Base-by-base conservation (phyloP, 805 yeast genomes). In the Suhomyces pyralidae region DNA sequence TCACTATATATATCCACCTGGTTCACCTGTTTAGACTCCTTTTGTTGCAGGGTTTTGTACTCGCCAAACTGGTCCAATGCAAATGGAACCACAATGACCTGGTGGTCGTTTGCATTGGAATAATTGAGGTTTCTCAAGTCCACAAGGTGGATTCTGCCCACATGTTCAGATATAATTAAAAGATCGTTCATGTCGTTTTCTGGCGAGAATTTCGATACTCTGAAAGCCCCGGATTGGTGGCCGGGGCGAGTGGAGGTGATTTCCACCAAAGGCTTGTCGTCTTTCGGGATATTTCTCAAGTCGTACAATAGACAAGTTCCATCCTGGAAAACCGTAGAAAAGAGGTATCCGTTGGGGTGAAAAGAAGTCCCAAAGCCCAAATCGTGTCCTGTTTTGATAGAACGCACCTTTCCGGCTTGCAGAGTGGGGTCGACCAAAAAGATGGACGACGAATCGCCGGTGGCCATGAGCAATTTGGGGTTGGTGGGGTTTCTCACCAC, bases 301-400 rank as follows among this genome's bases (percentile, higher is more conserved):
- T 92, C 98, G 65, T 85, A 92, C 7, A 92, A 70, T 56, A 84
- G 74, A 54, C 93, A 84, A 19, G 82, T 72, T 6, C 98, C 98
- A 63, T 88, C 91, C 68, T 92, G 97, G 66, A 90, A 90, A 22
- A 91, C 85, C 0, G 88, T 83, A 1, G 94, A 84, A 64, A 92
- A 87, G 56, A 83, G 78, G 49, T 77, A 59, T 19, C 93, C 96
- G 45, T 89, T 84, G n/a, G 85, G 80, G 54, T 86, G 85, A 71
- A 85, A 91, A 26, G 87, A 81, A 0, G 89, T 83, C 5, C 96
- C 91, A 63, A 91, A 89, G 2, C 97, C 97, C 45, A 86, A 81
- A 59, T 88, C 96, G 52, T 86, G 84, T 2, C 73, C 67, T 0
- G 93, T 84, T 51, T 73, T 76, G 49, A 83, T 74, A 2, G 81